Percentiles rank a stretch among this genome's conserved stretches.
These are phyloP conservation scores for Arthrobotrys entomopaga DNA, from an alignment of 2,329 filamentous ascomycete genomes.

Conservation along the genomic window DNA sequence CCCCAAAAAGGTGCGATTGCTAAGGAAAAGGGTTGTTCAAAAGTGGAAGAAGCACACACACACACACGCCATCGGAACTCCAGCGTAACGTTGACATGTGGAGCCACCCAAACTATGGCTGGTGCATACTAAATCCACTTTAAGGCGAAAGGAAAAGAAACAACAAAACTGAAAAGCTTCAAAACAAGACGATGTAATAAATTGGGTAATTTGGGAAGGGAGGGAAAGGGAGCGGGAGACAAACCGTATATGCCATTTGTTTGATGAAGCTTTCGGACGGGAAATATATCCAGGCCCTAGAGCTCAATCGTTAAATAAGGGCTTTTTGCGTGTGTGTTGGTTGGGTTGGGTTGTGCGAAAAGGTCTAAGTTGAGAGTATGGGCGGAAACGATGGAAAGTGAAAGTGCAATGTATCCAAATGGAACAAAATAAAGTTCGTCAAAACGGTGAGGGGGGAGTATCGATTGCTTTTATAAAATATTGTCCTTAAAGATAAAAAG, in stretches of 20 bases:
- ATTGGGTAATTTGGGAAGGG: slow-evolving; percentile 48
- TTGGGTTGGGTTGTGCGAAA: slow-evolving; percentile 37
- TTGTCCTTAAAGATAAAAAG: slow-evolving; percentile 15
- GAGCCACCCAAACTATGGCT: slow-evolving; percentile 34
- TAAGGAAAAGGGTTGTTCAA: slow-evolving; percentile 9
- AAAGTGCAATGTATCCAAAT: slow-evolving; percentile 24
- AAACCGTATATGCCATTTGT: slow-evolving; percentile 50
- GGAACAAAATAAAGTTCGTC: slow-evolving; percentile 25
- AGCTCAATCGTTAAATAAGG: slow-evolving; percentile 50
- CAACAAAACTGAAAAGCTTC: background rate
- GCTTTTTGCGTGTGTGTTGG: slow-evolving; percentile 30
- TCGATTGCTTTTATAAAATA: slow-evolving; percentile 46
- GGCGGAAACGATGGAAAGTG: slow-evolving; percentile 23
- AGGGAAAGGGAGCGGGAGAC: slow-evolving; percentile 37
- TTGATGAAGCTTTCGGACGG: slow-evolving; percentile 52
- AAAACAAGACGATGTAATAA: slow-evolving; percentile 27
- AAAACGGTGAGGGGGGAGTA: slow-evolving; percentile 42
- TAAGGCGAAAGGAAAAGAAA: slow-evolving; percentile 37
- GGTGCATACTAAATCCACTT: slow-evolving; percentile 33
- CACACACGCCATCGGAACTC: slow-evolving; percentile 37
- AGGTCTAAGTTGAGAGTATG: slow-evolving; percentile 41
- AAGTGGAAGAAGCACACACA: background rate
- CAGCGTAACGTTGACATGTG: slow-evolving; percentile 49
- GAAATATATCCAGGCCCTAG: slow-evolving; percentile 49
- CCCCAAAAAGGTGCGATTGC: background rate